Percentiles rank a stretch among this genome's conserved stretches.
These are phyloP conservation scores for Aspergillus conjunctus DNA, from an alignment of 495 filamentous ascomycete species.

Conservation along the genomic window DNA sequence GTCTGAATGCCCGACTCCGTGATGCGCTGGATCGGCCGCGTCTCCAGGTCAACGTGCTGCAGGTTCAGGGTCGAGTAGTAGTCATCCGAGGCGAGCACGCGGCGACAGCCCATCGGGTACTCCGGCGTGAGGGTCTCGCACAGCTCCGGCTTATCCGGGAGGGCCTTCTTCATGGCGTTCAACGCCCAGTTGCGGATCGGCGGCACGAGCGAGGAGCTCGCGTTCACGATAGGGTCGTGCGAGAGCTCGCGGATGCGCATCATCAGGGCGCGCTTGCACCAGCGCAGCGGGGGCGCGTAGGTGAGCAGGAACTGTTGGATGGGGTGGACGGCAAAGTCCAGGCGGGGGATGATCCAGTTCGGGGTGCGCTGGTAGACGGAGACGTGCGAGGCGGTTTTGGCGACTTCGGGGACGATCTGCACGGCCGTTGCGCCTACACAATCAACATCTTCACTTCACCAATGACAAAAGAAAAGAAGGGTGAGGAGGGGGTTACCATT, in stretches of 20 bases:
- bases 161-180: conserved; percentile 34
- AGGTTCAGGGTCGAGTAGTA: conserved; percentile 51
- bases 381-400: conserved; percentile 53
- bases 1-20: conserved; percentile 48
- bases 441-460: not conserved
- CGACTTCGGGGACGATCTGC: conserved; percentile 68
- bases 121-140: conserved; percentile 52
- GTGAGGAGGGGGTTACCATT: conserved; percentile 43
- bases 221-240: conserved; percentile 41
- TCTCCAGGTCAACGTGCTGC: conserved; percentile 53
- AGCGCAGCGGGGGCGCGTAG: conserved; percentile 50
- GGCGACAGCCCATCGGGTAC: conserved; percentile 57
- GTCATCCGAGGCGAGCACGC: conserved; percentile 57
- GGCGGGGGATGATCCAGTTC: conserved; percentile 63
- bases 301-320: conserved; percentile 38
- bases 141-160: conserved; percentile 46
- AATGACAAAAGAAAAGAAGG: not conserved
- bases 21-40: conserved; percentile 44
- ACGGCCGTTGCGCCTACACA: conserved; percentile 63
- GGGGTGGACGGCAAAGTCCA: conserved; percentile 40
- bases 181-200: conserved; percentile 32
- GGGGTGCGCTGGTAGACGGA: conserved; percentile 69
- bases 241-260: conserved; percentile 53
- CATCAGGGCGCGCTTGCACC: conserved; percentile 47
- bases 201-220: conserved; percentile 34